Conservation (phyloP, 129 eudicot genomes). For the Centrapalus pauciflorus region DNA sequence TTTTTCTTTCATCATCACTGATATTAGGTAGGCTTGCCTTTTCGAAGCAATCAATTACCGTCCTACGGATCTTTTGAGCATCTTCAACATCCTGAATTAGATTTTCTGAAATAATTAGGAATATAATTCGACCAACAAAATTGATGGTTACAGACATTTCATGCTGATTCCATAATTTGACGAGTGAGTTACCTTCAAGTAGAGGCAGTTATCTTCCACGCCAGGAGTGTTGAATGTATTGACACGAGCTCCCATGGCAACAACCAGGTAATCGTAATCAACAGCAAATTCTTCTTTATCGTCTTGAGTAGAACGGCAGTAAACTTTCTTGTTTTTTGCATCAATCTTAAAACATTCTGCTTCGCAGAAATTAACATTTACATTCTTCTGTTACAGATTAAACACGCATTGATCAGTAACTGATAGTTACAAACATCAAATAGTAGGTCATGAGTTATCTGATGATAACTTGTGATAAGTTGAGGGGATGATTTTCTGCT, state of each 20-base stretch:
- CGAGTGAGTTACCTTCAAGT: slow-evolving; percentile 54
- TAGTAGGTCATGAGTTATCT: not conserved
- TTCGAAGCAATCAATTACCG: slow-evolving; percentile 58
- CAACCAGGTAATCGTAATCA: slow-evolving; percentile 59
- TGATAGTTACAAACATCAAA: not conserved
- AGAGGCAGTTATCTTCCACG: slow-evolving; percentile 54
- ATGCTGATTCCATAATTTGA: too few relatives aligned
- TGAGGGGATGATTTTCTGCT: not conserved
- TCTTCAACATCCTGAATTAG: slow-evolving; percentile 58
- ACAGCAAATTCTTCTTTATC: slow-evolving; percentile 55
- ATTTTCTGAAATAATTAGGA: not conserved
- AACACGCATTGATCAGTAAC: slow-evolving; percentile 5
- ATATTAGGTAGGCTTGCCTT: slow-evolving; percentile 56
- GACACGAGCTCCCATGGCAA: slow-evolving; percentile 57
- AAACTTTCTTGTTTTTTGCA: slow-evolving; percentile 31
- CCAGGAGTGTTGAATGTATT: slow-evolving; percentile 73
- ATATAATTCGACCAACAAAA: not conserved
- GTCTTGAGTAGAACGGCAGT: slow-evolving; percentile 25
- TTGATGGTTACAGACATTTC: not conserved
- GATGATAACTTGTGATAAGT: too few relatives aligned
- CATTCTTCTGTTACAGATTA: slow-evolving; percentile 18
- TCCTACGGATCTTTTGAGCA: slow-evolving; percentile 64
- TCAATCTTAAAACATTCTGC: slow-evolving; percentile 37
- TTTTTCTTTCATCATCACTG: slow-evolving; percentile 58
- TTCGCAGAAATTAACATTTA: slow-evolving; percentile 28